These are phyloP conservation scores for Pleurotus citrinopileatus DNA, from an alignment of 768 basidiomycete genomes.

Conservation along the genomic window DNA sequence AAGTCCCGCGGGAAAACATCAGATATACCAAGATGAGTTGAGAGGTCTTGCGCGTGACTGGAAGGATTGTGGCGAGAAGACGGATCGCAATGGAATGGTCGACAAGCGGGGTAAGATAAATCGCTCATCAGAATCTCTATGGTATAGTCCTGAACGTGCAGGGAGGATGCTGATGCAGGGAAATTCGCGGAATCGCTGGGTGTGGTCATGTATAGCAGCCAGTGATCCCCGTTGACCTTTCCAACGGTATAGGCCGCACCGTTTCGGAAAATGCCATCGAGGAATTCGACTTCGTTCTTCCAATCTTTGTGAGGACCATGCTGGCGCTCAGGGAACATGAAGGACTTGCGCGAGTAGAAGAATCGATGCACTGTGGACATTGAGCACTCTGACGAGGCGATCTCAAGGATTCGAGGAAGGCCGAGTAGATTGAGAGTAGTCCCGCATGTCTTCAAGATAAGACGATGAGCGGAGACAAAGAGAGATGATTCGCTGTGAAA, in stretches of 20 bases:
- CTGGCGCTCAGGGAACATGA: conserved; percentile 99
- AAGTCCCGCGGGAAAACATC: conserved; percentile 76
- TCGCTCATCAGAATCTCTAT: conserved; percentile 98
- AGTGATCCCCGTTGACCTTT: conserved; percentile 97
- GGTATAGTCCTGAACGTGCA: conserved; percentile 64
- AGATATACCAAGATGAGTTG: conserved; percentile 72
- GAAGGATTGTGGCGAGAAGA: conserved; percentile 35
- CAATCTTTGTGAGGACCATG: conserved; percentile 90
- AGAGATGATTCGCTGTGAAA: conserved; percentile 90
- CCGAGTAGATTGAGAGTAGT: conserved; percentile 97
- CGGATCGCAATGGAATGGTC: conserved; percentile 63
- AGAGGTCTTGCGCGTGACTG: conserved; percentile 58
- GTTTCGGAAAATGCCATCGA: conserved; percentile 85
- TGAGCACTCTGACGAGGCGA: conserved; percentile 70
- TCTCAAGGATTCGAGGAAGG: conserved; percentile 90
- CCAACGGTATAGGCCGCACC: conserved; percentile 96
- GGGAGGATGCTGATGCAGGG: conserved; percentile 28
- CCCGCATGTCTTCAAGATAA: conserved; percentile 98
- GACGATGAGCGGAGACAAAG: conserved; percentile 90
- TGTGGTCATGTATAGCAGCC: conserved; percentile 90
- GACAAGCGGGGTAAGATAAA: conserved; percentile 71
- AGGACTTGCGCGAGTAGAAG: conserved; percentile 98
- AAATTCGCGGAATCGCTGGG: conserved; percentile 29
- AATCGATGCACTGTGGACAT: conserved; percentile 78
- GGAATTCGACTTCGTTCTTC: conserved; percentile 87